A percentile compares a stretch with the other conserved stretches of the same genome.
These are phyloP conservation scores for Fusarium staphyleae DNA, from an alignment of 2,329 filamentous ascomycete genomes.

Conservation along the genomic window DNA sequence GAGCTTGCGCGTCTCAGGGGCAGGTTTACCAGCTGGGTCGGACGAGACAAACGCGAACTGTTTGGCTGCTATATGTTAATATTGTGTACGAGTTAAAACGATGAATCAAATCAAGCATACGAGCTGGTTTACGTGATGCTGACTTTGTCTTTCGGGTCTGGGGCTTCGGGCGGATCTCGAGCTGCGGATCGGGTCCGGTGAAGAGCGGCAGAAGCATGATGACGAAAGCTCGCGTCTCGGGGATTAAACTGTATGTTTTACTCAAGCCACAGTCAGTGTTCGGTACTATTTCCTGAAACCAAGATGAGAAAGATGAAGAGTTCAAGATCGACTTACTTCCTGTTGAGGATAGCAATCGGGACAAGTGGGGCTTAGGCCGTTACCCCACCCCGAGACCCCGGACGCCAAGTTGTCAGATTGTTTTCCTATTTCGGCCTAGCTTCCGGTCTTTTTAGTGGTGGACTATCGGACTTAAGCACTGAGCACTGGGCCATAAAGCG, in stretches of 20 bases:
- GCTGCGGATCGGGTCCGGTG: not conserved
- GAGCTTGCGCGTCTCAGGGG: conserved; percentile 37
- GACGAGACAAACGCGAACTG: conserved; percentile 42
- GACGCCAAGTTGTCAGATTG: conserved; percentile 30
- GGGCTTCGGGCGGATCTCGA: conserved; percentile 3
- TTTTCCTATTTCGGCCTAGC: conserved; percentile 38
- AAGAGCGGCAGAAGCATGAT: conserved; percentile 28
- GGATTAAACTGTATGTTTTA: not conserved
- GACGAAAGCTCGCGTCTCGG: not conserved
- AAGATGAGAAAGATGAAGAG: not conserved
- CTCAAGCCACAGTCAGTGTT: too few relatives aligned
- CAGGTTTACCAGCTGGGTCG: conserved; percentile 35
- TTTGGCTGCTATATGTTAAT: conserved; percentile 20
- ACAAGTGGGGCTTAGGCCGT: not conserved
- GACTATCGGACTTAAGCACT: not conserved
- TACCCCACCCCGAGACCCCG: conserved; percentile 6
- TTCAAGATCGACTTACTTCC: conserved; percentile 22
- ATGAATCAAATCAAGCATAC: conserved; percentile 2
- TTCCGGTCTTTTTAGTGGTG: too few relatives aligned
- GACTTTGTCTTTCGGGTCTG: conserved; percentile 12
- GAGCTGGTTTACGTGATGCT: conserved; percentile 5
- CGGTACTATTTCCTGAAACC: too few relatives aligned
- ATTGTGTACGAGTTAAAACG: too few relatives aligned
- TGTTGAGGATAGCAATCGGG: conserved; percentile 17
- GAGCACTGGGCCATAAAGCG: conserved; percentile 3